Base-by-base conservation (phyloP, 192 early-diverging fungal species). In the Mortierella antarctica region DNA sequence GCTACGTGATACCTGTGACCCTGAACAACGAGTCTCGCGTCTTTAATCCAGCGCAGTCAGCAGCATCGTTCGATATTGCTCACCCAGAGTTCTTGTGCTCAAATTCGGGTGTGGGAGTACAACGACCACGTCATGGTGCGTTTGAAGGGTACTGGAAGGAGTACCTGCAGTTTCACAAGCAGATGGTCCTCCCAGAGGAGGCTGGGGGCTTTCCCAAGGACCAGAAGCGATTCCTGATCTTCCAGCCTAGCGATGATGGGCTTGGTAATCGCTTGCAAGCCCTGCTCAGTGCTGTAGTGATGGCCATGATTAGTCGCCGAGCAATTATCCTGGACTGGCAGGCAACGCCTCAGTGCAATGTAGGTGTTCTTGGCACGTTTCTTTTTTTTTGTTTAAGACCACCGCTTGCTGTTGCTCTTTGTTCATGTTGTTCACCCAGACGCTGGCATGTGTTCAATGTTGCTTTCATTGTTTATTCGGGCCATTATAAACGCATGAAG, bases 101-200 rank as follows among this genome's bases (percentile, higher is more conserved):
- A 11, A 60, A 64, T 40, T 53, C 42, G 51, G 65, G 49, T 39
- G 62, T 76, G 61, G 41, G 31, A 48, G 60, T 56, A 31, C 20
- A 44, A 17, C 7, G 14, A 2, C 57, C 75, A 17, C 75, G 68
- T 10, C 57, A 62, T 57, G 53, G 60, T 11, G 46, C 56, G 2
- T 80, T 80, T 68, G 77, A 80, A 1, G 70, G 55, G 0, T 80
- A 80, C 46, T 80, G 77, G 77, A 50, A 80, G 39, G 77, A 80
- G 40, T 80, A 80, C 17, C 54, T 80, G 15, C 17, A 80, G 18
- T 80, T 80, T 23, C 77, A 80, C 40, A 45, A n/a, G 15, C 21
- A 50, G 14, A 80, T 72, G 70, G 70, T 80, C 21, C 2, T 53
- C 5, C 77, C 77, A 9, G 77, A 80, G 47, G 9, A 48, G 11